Percentiles rank a stretch among this genome's conserved stretches.
Evolutionary conservation across 768 basidiomycete genomes (phyloP).

Genomic region (Kwoniella botswanensis): DNA sequence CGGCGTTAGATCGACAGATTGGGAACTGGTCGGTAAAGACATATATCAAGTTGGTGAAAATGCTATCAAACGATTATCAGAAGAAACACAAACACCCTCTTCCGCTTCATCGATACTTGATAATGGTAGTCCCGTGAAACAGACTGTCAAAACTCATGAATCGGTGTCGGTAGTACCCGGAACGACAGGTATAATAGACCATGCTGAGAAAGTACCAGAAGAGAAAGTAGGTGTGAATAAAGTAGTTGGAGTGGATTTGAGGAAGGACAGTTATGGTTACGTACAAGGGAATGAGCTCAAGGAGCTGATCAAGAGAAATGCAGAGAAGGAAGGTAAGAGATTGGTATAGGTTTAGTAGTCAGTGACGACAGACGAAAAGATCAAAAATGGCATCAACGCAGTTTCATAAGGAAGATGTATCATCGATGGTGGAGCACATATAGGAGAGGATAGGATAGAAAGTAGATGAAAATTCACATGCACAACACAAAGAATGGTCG

Average conservation of each 20-base stretch:
- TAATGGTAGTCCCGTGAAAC: neutral
- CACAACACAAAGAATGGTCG: neutral
- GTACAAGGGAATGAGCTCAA: slow-evolving; percentile 18
- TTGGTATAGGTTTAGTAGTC: slow-evolving; percentile 18
- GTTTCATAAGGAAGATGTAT: no score
- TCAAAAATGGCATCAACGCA: no score
- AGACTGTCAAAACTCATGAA: slow-evolving; percentile 5
- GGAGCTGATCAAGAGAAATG: slow-evolving; percentile 11
- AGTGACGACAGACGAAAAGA: neutral
- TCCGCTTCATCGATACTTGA: neutral
- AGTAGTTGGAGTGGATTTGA: slow-evolving; percentile 13
- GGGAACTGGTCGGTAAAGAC: slow-evolving; percentile 26
- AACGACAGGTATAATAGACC: slow-evolving; percentile 16
- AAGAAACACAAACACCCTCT: neutral
- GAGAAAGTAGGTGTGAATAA: slow-evolving; percentile 6
- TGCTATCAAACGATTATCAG: slow-evolving; percentile 16
- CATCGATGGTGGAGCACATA: no score
- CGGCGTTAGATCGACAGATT: slow-evolving; percentile 36
- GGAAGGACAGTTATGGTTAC: slow-evolving; percentile 11
- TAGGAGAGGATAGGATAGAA: slow-evolving; percentile 3
- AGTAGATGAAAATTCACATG: neutral
- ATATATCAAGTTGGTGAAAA: slow-evolving; percentile 25
- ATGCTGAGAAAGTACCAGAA: slow-evolving; percentile 9
- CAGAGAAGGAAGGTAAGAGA: slow-evolving; percentile 13
- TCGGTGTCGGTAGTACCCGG: slow-evolving; percentile 17